phyloP scores from a whole-genome alignment of 129 eudicot species.

The Flaveria trinervia region DNA sequence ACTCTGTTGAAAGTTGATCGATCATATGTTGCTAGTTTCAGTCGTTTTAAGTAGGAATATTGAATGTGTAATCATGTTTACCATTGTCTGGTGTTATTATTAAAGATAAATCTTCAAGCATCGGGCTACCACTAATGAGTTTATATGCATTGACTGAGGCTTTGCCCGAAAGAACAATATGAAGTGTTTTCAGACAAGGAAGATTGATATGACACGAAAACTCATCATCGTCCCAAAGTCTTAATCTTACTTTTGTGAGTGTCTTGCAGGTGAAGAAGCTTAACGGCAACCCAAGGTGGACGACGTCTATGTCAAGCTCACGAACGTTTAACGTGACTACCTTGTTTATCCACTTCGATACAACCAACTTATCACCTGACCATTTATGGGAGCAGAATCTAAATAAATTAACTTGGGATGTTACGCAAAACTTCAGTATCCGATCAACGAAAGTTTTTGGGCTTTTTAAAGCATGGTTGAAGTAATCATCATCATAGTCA shows the following conservation, averaged over 20 bases:
- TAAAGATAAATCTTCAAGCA: not conserved
- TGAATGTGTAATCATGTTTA: not conserved
- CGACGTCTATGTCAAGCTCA: not conserved
- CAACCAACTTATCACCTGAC: not conserved
- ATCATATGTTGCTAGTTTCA: not conserved
- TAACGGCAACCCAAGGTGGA: not conserved
- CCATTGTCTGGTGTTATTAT: not conserved
- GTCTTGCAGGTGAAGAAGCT: conserved; percentile 1
- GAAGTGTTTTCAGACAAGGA: conserved; percentile 1
- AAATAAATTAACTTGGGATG: not conserved
- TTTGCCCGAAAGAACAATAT: not conserved
- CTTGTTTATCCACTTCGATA: not conserved
- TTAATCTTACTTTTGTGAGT: not conserved
- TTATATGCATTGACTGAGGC: not conserved
- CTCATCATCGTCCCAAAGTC: not conserved
- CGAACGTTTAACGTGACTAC: not conserved
- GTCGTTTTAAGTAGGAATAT: not conserved
- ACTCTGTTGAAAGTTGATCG: not conserved
- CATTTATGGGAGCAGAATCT: not conserved
- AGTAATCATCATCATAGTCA: not conserved
- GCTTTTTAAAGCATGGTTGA: not conserved
- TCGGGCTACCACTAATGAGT: not conserved
- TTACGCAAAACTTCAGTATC: not conserved
- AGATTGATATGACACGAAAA: not conserved
- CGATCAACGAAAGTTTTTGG: not conserved